phyloP scores from a whole-genome alignment of 768 basidiomycete species.

The Mycena sanguinolenta region DNA sequence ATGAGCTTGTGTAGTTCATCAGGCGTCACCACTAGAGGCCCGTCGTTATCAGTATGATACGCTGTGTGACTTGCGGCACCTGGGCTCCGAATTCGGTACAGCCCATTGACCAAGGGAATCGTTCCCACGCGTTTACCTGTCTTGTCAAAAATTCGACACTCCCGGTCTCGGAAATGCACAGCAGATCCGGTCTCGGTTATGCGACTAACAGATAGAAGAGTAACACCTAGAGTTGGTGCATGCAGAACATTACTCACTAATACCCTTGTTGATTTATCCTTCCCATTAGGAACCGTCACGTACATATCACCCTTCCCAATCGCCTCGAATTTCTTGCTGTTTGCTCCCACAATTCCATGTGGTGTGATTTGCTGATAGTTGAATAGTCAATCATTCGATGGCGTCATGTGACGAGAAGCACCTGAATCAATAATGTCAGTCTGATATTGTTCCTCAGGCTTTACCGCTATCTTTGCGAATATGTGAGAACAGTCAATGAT shows the following conservation, averaged over 20 bases:
- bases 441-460: background rate
- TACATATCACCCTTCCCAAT: background rate
- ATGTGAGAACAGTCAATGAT: too few species aligned
- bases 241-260: too few species aligned
- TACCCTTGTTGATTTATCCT: too few species aligned
- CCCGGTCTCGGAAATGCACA: background rate
- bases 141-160: background rate
- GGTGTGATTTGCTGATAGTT: background rate
- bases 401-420: background rate
- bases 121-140: background rate
- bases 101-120: background rate
- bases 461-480: background rate
- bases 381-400: background rate
- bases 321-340: background rate
- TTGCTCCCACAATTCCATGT: background rate
- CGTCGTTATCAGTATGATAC: background rate
- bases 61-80: background rate
- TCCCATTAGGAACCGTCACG: background rate
- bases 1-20: background rate
- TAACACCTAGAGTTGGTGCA: too few species aligned
- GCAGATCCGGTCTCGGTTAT: background rate
- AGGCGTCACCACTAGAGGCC: background rate
- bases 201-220: too few species aligned
- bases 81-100: background rate
- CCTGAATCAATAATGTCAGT: background rate